These are phyloP conservation scores for Solanum habrochaites DNA, from an alignment of 257 asterid species.

Conservation along the genomic window DNA sequence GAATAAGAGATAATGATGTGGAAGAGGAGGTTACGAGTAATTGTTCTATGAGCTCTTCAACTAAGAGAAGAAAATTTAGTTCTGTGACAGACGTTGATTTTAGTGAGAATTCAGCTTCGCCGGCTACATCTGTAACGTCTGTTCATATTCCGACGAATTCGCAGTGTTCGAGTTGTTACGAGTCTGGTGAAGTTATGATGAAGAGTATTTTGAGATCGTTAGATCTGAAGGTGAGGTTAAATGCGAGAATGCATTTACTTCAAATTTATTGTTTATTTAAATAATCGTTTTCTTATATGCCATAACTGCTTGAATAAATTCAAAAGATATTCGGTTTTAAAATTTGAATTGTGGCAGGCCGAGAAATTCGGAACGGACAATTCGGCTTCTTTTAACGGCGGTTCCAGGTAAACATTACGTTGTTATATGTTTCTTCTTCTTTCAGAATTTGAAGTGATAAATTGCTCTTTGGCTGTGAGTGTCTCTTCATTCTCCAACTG, in stretches of 20 bases:
- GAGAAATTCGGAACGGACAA: constrained; percentile 37
- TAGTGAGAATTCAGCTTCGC: constrained; percentile 25
- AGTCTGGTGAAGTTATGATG: constrained; percentile 12
- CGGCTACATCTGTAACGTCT: constrained; percentile 29
- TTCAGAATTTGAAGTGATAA: neutral
- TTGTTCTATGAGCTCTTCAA: constrained; percentile 11
- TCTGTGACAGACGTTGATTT: constrained; percentile 6
- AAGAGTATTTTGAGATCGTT: constrained; percentile 20
- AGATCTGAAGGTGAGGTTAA: constrained; percentile 63
- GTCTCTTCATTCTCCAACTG: neutral
- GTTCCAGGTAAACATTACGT: constrained; percentile 37
- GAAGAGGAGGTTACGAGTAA: constrained; percentile 19
- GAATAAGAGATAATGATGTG: constrained; percentile 11
- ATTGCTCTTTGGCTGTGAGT: neutral
- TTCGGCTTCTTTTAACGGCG: constrained; percentile 24
- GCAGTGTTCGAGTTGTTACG: constrained; percentile 10
- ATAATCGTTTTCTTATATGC: neutral
- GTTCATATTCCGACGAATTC: neutral
- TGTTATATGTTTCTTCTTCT: neutral
- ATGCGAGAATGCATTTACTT: constrained; percentile 3
- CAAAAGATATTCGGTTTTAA: constrained; percentile 7
- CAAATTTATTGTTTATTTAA: neutral
- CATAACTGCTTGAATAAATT: neutral
- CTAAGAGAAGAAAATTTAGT: constrained; percentile 45
- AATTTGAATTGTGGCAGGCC: constrained; percentile 27